Evolutionary conservation across 1,284 basidiomycete species (phyloP).

Genomic region (Ganoderma lucidum): DNA sequence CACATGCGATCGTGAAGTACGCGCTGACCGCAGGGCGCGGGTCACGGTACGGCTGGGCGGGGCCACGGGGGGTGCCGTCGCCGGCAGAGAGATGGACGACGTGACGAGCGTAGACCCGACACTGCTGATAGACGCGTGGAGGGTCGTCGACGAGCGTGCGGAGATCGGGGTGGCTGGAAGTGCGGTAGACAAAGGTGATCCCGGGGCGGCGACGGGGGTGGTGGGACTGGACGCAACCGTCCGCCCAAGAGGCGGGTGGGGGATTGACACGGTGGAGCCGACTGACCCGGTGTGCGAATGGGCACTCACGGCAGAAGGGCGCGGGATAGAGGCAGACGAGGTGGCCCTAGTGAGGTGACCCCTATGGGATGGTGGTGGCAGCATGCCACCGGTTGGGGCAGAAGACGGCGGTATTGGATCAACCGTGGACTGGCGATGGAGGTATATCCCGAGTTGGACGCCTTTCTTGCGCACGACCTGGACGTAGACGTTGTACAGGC

Average conservation of each 20-base stretch:
- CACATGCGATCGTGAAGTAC: constrained; percentile 88
- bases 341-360: constrained; percentile 24
- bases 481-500: constrained; percentile 87
- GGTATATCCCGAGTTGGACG: constrained; percentile 87
- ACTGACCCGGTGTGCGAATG: constrained; percentile 3
- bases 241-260: constrained; percentile 50
- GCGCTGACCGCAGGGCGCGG: constrained; percentile 72
- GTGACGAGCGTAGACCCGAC: constrained; percentile 13
- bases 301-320: constrained; percentile 22
- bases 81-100: constrained; percentile 43
- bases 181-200: constrained; percentile 28
- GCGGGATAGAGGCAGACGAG: constrained; percentile 29
- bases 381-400: constrained; percentile 35
- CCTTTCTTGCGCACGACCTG: constrained; percentile 83
- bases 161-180: constrained; percentile 26
- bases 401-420: constrained; percentile 66
- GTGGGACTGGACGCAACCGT: constrained; percentile 37
- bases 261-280: constrained; percentile 23
- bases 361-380: constrained; percentile 23
- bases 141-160: constrained; percentile 21
- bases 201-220: constrained; percentile 23
- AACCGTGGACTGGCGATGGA: constrained; percentile 84
- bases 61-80: constrained; percentile 50
- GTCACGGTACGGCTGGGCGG: constrained; percentile 79
- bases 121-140: constrained; percentile 23